Evolutionary conservation across 495 filamentous ascomycete genomes (phyloP).

Genomic region (Bryoglossum gracile): DNA sequence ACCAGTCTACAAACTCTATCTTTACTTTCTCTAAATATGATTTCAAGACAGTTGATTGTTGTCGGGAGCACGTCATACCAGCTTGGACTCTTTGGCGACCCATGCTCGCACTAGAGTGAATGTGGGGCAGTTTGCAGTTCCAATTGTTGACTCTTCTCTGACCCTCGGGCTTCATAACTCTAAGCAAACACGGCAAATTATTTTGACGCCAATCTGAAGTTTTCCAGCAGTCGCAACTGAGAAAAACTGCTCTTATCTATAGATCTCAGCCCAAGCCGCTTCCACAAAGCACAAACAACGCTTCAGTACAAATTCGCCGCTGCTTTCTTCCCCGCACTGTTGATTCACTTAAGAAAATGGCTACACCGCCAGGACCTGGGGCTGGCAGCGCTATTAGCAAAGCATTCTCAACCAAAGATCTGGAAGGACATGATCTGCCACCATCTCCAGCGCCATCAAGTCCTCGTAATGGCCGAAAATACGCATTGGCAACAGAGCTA

Average conservation of each 20-base stretch:
- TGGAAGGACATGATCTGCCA: slow-evolving; percentile 84
- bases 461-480: slow-evolving; percentile 70
- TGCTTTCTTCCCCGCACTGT: slow-evolving; percentile 6
- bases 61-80: too few species aligned
- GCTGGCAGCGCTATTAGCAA: slow-evolving; percentile 45
- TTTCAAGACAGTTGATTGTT: too few species aligned
- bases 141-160: too few species aligned
- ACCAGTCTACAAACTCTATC: too few species aligned
- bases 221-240: too few species aligned
- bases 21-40: too few species aligned
- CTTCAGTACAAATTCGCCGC: not conserved
- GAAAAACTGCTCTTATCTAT: slow-evolving; percentile 1
- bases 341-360: slow-evolving; percentile 29
- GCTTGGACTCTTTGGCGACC: too few species aligned
- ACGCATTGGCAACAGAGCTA: slow-evolving; percentile 90
- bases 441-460: slow-evolving; percentile 93
- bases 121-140: too few species aligned
- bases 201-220: too few species aligned
- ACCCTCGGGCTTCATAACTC: too few species aligned
- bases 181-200: too few species aligned
- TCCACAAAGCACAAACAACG: not conserved
- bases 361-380: slow-evolving; percentile 29
- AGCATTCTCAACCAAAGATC: slow-evolving; percentile 64
- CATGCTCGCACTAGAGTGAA: too few species aligned
- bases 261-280: slow-evolving; percentile 15